Conservation (phyloP, 108 stramenopile species). For the Cyclotella baltica region DNA sequence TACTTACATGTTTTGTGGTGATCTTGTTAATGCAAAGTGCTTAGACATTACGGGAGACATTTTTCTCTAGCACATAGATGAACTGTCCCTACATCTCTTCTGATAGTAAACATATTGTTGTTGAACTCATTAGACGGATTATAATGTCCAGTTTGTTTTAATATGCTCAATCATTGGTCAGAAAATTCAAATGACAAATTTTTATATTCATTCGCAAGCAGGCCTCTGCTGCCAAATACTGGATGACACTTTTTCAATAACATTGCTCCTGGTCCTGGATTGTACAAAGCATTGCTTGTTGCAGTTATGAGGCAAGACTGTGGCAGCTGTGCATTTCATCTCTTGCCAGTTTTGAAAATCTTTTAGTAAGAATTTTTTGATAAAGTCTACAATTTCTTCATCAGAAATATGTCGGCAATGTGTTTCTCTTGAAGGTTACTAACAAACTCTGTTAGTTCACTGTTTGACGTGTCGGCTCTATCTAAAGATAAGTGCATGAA, state of each 20-base stretch:
- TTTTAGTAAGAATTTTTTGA: neutral
- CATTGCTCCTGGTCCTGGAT: neutral
- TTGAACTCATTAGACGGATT: neutral
- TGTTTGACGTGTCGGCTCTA: neutral
- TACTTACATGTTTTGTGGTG: conserved; percentile 31
- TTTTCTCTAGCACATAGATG: neutral
- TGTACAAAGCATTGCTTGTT: conserved; percentile 4
- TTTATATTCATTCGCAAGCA: neutral
- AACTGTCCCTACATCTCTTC: neutral
- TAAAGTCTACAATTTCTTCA: conserved; percentile 6
- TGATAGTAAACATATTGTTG: neutral
- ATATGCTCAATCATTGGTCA: neutral
- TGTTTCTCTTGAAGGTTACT: conserved; percentile 14
- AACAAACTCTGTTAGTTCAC: conserved; percentile 12
- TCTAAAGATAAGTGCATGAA: conserved; percentile 16
- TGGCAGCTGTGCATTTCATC: neutral
- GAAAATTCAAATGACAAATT: neutral
- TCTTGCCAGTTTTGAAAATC: conserved; percentile 7
- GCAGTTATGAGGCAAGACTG: neutral
- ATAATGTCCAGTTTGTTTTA: neutral
- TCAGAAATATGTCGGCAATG: neutral
- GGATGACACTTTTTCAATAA: neutral
- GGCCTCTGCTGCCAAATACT: neutral
- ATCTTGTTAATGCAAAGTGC: conserved; percentile 4
- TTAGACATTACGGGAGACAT: conserved; percentile 15